These are phyloP conservation scores for Mariannaea elegans DNA, from an alignment of 2,329 filamentous ascomycete species.

Conservation along the genomic window DNA sequence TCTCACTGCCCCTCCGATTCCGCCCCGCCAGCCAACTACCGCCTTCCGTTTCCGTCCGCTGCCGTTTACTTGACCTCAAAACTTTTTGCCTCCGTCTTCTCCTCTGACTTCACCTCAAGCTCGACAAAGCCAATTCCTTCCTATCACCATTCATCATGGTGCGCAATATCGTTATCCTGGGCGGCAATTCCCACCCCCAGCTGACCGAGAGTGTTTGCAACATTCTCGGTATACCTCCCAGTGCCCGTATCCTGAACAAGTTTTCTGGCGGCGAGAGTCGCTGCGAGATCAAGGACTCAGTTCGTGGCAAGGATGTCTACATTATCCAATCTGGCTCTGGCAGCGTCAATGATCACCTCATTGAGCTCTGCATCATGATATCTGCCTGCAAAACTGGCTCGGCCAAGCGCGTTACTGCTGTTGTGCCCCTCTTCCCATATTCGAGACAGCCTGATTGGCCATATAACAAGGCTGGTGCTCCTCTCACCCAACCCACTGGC, in stretches of 20 bases:
- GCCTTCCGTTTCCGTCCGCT: slow-evolving; percentile 40
- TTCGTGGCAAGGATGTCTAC: slow-evolving; percentile 98
- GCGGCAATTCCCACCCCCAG: slow-evolving; percentile 90
- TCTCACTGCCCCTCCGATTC: slow-evolving; percentile 36
- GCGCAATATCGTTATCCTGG: slow-evolving; percentile 92
- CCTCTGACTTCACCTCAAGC: slow-evolving; percentile 16
- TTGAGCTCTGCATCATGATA: slow-evolving; percentile 97
- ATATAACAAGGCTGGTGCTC: slow-evolving; percentile 94
- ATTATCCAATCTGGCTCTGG: slow-evolving; percentile 95
- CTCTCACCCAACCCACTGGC: slow-evolving; percentile 72
- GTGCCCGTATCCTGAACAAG: slow-evolving; percentile 85
- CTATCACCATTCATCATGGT: slow-evolving; percentile 71
- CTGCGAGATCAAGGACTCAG: slow-evolving; percentile 95
- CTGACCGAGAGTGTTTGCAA: slow-evolving; percentile 89
- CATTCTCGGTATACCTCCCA: slow-evolving; percentile 85
- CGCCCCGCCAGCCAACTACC: slow-evolving; percentile 36
- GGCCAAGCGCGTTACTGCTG: slow-evolving; percentile 90
- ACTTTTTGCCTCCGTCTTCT: slow-evolving; percentile 33
- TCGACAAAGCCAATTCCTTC: slow-evolving; percentile 16
- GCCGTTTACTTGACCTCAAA: slow-evolving; percentile 32
- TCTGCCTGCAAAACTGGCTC: slow-evolving; percentile 97
- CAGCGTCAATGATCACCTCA: slow-evolving; percentile 93
- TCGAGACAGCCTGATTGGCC: slow-evolving; percentile 95
- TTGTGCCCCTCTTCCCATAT: slow-evolving; percentile 96
- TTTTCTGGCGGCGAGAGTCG: slow-evolving; percentile 96